These are phyloP conservation scores for Boletus sp. DNA, from an alignment of 768 basidiomycete genomes.

Conservation along the genomic window DNA sequence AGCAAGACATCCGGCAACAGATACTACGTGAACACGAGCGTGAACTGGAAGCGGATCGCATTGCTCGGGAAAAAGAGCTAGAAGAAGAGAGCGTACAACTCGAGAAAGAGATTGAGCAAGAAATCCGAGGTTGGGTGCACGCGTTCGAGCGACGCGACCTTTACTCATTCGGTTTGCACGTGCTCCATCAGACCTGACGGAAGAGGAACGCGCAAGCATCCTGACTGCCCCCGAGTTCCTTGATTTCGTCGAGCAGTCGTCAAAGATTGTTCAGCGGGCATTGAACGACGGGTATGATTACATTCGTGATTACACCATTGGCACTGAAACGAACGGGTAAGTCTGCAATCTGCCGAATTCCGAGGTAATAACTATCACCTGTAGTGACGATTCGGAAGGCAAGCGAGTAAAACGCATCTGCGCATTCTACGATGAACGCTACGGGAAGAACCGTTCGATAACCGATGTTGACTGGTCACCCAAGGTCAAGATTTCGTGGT, in stretches of 20 bases:
- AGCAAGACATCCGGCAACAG: conserved; percentile 75
- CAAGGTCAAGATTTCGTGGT: conserved; percentile 55
- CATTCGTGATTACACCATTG: conserved; percentile 93
- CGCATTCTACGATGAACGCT: conserved; percentile 88
- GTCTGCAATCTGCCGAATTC: conserved; percentile 28
- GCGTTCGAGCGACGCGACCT: not conserved
- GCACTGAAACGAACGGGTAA: conserved; percentile 79
- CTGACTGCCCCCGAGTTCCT: conserved; percentile 87
- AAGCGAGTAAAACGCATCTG: conserved; percentile 91
- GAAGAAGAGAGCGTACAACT: conserved; percentile 82
- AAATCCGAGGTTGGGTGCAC: conserved; percentile 64
- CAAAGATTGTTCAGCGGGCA: conserved; percentile 93
- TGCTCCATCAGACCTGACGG: conserved; percentile 64
- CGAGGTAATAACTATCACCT: conserved; percentile 7
- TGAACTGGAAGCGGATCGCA: conserved; percentile 67
- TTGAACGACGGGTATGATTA: conserved; percentile 96
- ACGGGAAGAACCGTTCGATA: conserved; percentile 90
- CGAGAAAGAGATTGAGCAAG: conserved; percentile 84
- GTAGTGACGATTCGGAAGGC: conserved; percentile 87
- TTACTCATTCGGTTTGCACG: not conserved
- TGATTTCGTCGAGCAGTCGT: conserved; percentile 92
- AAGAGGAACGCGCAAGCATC: conserved; percentile 71
- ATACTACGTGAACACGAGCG: conserved; percentile 59
- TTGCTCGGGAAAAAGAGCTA: conserved; percentile 70
- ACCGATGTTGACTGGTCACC: conserved; percentile 98